phyloP scores from a whole-genome alignment of 331 rosid genomes.

The Quercus tomentella region DNA sequence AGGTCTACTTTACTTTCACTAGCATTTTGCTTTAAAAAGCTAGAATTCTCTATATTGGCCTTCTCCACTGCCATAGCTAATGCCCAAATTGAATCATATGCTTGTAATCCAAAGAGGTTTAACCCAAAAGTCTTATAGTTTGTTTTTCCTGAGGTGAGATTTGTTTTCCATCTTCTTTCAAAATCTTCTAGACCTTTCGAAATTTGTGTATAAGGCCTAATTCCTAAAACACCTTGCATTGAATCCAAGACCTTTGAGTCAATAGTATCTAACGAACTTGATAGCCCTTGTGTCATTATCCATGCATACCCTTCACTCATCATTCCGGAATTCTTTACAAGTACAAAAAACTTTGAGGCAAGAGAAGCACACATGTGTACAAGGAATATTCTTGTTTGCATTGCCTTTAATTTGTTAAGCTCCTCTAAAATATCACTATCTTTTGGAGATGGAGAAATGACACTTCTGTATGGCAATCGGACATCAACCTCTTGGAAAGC shows the following conservation, averaged over 20 bases:
- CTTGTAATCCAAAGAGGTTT: constrained; percentile 25
- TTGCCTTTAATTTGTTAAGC: neutral
- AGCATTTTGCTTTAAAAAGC: neutral
- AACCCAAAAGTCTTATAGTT: neutral
- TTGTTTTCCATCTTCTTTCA: neutral
- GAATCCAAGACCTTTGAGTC: neutral
- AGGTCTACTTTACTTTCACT: neutral
- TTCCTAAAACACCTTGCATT: constrained; percentile 27
- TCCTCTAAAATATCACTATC: neutral
- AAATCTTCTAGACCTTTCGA: neutral
- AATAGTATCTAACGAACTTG: neutral
- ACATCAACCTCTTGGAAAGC: constrained; percentile 12
- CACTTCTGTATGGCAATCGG: constrained; percentile 9
- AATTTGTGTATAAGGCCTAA: constrained; percentile 5
- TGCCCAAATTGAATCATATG: constrained; percentile 38
- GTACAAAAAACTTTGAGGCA: constrained; percentile 7
- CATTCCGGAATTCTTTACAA: constrained; percentile 13
- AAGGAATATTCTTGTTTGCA: constrained; percentile 3
- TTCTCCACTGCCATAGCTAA: constrained; percentile 30
- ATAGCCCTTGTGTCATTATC: constrained; percentile 18
- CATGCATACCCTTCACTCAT: constrained; percentile 24
- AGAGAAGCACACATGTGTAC: constrained; percentile 19
- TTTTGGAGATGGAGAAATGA: neutral
- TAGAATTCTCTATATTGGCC: neutral
- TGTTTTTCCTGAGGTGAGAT: neutral